Conservation (phyloP, 345 rosid genomes). For the Hirschfeldia incana region DNA sequence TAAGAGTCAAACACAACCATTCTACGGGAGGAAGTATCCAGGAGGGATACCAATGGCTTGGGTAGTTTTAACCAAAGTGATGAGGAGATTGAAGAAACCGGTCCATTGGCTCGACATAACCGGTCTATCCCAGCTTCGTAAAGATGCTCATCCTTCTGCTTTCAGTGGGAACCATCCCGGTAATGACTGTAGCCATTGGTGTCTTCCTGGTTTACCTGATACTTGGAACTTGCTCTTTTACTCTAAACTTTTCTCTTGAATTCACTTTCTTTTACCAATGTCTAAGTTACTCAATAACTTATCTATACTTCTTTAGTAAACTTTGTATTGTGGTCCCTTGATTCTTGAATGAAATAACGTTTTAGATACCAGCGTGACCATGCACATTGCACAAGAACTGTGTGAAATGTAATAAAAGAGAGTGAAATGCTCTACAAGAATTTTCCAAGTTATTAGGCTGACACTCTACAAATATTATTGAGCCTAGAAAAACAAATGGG, state of each 20-base stretch:
- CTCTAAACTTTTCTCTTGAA: slow-evolving; percentile 53
- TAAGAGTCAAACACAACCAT: slow-evolving; percentile 61
- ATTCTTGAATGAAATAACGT: slow-evolving; percentile 19
- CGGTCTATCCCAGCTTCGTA: slow-evolving; percentile 56
- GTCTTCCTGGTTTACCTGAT: slow-evolving; percentile 95
- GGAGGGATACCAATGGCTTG: slow-evolving; percentile 70
- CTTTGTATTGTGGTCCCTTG: background rate
- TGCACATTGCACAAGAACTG: background rate
- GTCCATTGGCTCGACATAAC: slow-evolving; percentile 76
- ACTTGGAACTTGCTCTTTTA: slow-evolving; percentile 80
- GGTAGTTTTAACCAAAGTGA: slow-evolving; percentile 65
- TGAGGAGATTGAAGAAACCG: slow-evolving; percentile 72
- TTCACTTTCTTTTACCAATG: background rate
- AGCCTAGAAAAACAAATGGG: background rate
- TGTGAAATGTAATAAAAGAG: background rate
- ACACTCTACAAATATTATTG: background rate
- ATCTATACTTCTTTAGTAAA: slow-evolving; percentile 12
- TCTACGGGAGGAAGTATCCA: slow-evolving; percentile 62
- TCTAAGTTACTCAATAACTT: slow-evolving; percentile 17
- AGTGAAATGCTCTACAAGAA: background rate
- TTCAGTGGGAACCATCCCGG: slow-evolving; percentile 49
- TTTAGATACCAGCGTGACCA: background rate
- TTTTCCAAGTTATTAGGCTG: background rate
- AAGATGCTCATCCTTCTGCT: slow-evolving; percentile 76
- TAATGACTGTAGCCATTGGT: slow-evolving; percentile 91